Percentiles rank a stretch among this genome's conserved stretches.
phyloP scores from a whole-genome alignment of 148 eudicot species.

The Euryodendron excelsum region DNA sequence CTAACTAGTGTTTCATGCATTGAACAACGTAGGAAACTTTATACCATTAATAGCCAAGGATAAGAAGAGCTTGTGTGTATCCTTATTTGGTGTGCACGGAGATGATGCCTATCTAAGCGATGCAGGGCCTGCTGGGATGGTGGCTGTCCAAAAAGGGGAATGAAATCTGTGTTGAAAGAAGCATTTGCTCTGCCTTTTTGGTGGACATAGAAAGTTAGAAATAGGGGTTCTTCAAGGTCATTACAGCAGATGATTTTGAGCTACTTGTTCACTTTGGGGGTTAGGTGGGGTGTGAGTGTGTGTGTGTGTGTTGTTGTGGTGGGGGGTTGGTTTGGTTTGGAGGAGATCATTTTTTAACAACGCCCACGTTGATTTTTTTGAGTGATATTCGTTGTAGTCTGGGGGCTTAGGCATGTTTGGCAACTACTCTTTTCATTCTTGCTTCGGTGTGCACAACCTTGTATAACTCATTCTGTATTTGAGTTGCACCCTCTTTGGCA shows the following conservation, averaged over 20 bases:
- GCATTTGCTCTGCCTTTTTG: background rate
- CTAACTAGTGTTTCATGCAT: background rate
- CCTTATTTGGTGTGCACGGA: background rate
- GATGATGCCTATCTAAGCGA: background rate
- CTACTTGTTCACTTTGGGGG: background rate
- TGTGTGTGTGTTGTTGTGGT: too few species aligned
- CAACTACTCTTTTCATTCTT: too few species aligned
- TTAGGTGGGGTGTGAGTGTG: too few species aligned
- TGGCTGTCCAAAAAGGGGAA: background rate
- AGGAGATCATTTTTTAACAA: background rate
- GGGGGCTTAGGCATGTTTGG: too few species aligned
- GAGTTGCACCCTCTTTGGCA: too few species aligned
- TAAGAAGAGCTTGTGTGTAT: background rate
- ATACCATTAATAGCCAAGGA: background rate
- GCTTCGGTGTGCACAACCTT: too few species aligned
- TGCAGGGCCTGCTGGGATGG: constrained; percentile 1
- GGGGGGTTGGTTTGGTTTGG: background rate
- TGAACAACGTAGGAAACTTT: background rate
- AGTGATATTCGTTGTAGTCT: too few species aligned
- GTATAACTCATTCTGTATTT: too few species aligned
- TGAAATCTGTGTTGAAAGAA: background rate
- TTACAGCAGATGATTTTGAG: background rate
- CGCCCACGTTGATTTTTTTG: background rate
- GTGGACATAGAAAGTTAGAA: background rate
- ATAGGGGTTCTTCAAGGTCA: background rate